These are phyloP conservation scores for Hypoxylon cercidicola DNA, from an alignment of 495 filamentous ascomycete genomes.

Conservation along the genomic window DNA sequence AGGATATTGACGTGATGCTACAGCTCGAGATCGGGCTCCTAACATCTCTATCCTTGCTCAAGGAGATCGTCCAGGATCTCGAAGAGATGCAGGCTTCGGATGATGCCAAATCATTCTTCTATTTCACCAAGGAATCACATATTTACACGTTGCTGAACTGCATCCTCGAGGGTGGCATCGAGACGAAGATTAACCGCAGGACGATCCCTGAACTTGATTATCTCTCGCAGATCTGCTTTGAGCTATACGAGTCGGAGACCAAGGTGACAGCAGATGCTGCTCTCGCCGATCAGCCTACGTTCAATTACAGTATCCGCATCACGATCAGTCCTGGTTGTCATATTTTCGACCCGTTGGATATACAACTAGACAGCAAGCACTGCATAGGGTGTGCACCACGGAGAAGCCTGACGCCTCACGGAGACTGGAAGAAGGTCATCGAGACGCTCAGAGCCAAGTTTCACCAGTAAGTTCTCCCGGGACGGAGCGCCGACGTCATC, in stretches of 20 bases:
- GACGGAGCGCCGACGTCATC: conserved; percentile 19
- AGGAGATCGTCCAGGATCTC: conserved; percentile 95
- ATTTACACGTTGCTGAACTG: conserved; percentile 99
- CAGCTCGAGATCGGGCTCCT: conserved; percentile 92
- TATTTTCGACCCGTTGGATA: conserved; percentile 92
- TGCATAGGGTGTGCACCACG: conserved; percentile 91
- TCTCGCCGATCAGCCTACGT: conserved; percentile 61
- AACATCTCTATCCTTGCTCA: conserved; percentile 89
- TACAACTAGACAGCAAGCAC: conserved; percentile 94
- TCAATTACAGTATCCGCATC: conserved; percentile 94
- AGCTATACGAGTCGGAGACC: conserved; percentile 94
- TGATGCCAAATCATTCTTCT: conserved; percentile 94
- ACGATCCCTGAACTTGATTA: conserved; percentile 98
- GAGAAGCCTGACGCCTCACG: conserved; percentile 88
- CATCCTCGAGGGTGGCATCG: conserved; percentile 94
- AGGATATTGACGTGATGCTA: conserved; percentile 16
- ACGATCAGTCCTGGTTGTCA: conserved; percentile 96
- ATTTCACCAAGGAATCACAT: conserved; percentile 98
- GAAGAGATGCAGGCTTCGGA: conserved; percentile 95
- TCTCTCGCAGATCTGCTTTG: conserved; percentile 96
- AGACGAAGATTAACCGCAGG: conserved; percentile 87
- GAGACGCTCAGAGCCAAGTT: conserved; percentile 95
- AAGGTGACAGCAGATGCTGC: conserved; percentile 60
- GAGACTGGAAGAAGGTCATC: conserved; percentile 94
- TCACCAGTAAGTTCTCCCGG: conserved; percentile 73